These are phyloP conservation scores for Schizochytrium sp. DNA, from an alignment of 108 stramenopile genomes.

Conservation along the genomic window DNA sequence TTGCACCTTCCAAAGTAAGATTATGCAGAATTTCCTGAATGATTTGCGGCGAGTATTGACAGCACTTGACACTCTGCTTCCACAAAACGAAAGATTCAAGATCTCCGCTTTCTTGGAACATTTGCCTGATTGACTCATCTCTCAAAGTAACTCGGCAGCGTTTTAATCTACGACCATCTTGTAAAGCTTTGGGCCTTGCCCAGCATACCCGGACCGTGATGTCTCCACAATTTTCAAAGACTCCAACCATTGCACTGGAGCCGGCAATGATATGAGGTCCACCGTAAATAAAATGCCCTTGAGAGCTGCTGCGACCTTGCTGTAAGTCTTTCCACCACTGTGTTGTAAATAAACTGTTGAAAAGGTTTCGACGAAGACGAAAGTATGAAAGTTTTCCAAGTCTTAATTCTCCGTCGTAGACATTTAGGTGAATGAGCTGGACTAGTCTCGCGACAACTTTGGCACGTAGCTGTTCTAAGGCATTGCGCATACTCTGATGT, in stretches of 20 bases:
- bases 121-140: slow-evolving; percentile 18
- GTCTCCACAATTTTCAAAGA: slow-evolving; percentile 45
- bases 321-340: slow-evolving; percentile 54
- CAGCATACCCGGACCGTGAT: slow-evolving; percentile 2
- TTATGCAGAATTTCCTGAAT: slow-evolving; percentile 30
- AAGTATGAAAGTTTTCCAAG: slow-evolving; percentile 29
- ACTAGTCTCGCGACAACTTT: not conserved
- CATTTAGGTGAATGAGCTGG: slow-evolving; percentile 2
- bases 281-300: not conserved
- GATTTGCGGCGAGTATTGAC: not conserved
- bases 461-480: not conserved
- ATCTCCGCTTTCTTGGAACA: slow-evolving; percentile 14
- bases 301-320: not conserved
- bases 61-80: slow-evolving; percentile 48
- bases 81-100: not conserved
- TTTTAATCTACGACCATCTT: not conserved
- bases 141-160: not conserved
- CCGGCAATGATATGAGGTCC: slow-evolving; percentile 22
- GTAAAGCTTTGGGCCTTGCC: not conserved
- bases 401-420: slow-evolving; percentile 1
- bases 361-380: slow-evolving; percentile 10
- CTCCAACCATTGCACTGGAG: not conserved
- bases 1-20: not conserved
- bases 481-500: slow-evolving; percentile 17
- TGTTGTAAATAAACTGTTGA: not conserved